Conservation (phyloP, 2,329 filamentous ascomycete genomes). For the Sclerotinia trifoliorum region DNA sequence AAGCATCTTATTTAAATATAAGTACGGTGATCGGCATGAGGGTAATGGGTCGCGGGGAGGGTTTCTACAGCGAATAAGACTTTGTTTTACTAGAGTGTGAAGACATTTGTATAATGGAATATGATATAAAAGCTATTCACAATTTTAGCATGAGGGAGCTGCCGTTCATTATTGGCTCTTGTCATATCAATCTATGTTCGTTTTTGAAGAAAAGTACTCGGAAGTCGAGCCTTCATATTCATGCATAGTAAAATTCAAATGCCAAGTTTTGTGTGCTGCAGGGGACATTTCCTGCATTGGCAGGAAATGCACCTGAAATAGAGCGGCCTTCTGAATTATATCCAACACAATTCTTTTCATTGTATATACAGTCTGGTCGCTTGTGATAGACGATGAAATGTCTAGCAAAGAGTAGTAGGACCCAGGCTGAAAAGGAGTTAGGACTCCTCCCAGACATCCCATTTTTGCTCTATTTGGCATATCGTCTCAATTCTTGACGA, state of each 20-base stretch:
- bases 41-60: slow-evolving; percentile 19
- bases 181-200: background rate
- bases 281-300: background rate
- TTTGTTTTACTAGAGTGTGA: slow-evolving; percentile 37
- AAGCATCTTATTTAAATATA: slow-evolving; percentile 63
- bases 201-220: background rate
- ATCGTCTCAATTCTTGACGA: background rate
- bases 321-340: too few relatives aligned
- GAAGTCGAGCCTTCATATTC: background rate
- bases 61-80: slow-evolving; percentile 25
- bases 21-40: slow-evolving; percentile 15
- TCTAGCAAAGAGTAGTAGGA: background rate
- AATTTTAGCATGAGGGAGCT: background rate
- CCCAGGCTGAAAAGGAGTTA: background rate
- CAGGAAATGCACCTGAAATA: background rate
- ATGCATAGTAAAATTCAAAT: background rate
- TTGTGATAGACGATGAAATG: background rate
- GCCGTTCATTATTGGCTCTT: background rate
- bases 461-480: background rate
- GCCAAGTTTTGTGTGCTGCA: background rate
- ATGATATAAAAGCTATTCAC: background rate
- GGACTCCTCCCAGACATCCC: too few relatives aligned
- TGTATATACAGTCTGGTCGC: background rate
- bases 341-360: background rate
- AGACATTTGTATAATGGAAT: slow-evolving; percentile 35